phyloP scores from a whole-genome alignment of 2,329 filamentous ascomycete species.

The Cadophora malorum region DNA sequence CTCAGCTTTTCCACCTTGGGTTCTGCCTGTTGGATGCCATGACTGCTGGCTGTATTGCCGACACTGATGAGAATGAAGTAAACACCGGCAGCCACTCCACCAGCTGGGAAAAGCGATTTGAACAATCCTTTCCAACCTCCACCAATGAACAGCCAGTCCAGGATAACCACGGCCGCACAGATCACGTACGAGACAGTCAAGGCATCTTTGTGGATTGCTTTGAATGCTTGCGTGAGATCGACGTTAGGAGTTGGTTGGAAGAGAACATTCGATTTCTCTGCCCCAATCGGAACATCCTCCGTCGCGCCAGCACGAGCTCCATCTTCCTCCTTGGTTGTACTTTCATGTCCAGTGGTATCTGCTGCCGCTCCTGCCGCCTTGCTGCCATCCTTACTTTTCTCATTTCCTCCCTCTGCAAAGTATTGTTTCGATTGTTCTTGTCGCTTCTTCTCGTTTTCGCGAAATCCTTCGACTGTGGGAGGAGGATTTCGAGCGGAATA shows the following conservation, averaged over 20 bases:
- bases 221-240: constrained; percentile 30
- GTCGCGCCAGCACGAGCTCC: constrained; percentile 31
- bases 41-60: constrained; percentile 18
- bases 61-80: constrained; percentile 29
- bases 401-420: constrained; percentile 28
- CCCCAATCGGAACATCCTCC: constrained; percentile 35
- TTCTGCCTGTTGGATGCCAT: constrained; percentile 20
- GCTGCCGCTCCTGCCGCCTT: constrained; percentile 12
- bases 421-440: constrained; percentile 31
- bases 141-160: constrained; percentile 35
- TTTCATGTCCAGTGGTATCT: constrained; percentile 22
- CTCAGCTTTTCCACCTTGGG: constrained; percentile 31
- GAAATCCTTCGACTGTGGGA: constrained; percentile 37
- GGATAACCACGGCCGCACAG: constrained; percentile 25
- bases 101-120: constrained; percentile 32
- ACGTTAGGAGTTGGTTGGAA: constrained; percentile 34
- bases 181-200: constrained; percentile 29
- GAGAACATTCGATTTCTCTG: constrained; percentile 36
- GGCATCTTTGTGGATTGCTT: constrained; percentile 29
- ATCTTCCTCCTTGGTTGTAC: constrained; percentile 16
- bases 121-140: constrained; percentile 31
- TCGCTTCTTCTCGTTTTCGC: constrained; percentile 24
- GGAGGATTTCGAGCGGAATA: constrained; percentile 38
- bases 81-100: constrained; percentile 29
- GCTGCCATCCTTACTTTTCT: constrained; percentile 5